Conservation (phyloP, 2,329 filamentous ascomycete species). For the Laburnicola sp. region DNA sequence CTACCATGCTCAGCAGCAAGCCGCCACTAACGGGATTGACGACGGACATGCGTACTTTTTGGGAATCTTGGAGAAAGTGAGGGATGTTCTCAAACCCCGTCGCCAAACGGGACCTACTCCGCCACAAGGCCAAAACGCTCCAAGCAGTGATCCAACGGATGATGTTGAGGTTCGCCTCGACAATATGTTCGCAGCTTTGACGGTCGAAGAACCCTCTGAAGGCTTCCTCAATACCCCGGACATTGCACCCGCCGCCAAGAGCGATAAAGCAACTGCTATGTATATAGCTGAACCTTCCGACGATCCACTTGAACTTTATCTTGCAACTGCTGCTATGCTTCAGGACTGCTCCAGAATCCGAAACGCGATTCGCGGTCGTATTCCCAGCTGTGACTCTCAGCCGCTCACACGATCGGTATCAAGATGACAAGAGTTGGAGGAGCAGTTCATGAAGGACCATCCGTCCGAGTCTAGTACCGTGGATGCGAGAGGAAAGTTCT, state of each 20-base stretch:
- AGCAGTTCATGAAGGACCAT: constrained; percentile 11
- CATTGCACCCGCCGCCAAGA: constrained; percentile 22
- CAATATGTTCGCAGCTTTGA: constrained; percentile 42
- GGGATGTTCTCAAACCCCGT: constrained; percentile 26
- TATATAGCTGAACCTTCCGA: constrained; percentile 10
- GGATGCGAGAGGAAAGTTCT: constrained; percentile 2
- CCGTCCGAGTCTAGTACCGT: not conserved
- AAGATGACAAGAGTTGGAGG: constrained; percentile 5
- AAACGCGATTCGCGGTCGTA: not conserved
- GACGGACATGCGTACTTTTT: constrained; percentile 40
- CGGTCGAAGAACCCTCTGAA: constrained; percentile 46
- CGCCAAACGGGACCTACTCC: constrained; percentile 1
- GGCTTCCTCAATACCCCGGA: constrained; percentile 41
- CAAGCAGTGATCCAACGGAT: not conserved
- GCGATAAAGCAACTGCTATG: not conserved
- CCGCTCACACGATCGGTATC: too few species aligned
- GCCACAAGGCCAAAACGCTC: not conserved
- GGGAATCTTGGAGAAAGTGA: constrained; percentile 40
- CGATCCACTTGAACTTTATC: constrained; percentile 12
- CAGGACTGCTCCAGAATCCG: constrained; percentile 11
- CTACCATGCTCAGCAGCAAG: not conserved
- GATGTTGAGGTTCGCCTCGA: not conserved
- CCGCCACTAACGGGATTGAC: constrained; percentile 13
- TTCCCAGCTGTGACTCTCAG: constrained; percentile 6
- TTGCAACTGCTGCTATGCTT: constrained; percentile 7